Base-by-base conservation (phyloP, 352 stramenopile species). In the Blastocystis sp. region DNA sequence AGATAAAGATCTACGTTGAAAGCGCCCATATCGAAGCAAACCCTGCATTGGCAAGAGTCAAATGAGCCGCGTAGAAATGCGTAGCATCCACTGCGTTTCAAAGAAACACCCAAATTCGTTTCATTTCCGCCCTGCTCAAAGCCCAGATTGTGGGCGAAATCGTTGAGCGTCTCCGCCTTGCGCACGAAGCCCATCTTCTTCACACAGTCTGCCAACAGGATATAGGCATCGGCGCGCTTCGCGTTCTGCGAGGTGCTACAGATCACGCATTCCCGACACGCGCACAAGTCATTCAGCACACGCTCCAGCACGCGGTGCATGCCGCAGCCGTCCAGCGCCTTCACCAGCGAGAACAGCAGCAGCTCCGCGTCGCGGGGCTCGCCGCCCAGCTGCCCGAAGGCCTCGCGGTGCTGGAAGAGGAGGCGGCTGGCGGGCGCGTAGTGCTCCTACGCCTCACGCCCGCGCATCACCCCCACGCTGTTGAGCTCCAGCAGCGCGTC, bases 1-100 rank as follows among this genome's bases (percentile, higher is more conserved):
- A 91, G 64, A 59, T 68, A 89, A 21, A 90, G 64, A 87, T 89
- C 62, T 79, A n/a, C n/a, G 42, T n/a, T 38, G 14, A 7, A 71
- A 19, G 38, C 34, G 38, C 14, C 1, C 9, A n/a, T 7, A 7
- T 40, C 38, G 3, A 40, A 71, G 17, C 3, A 42, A n/a, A 71
- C 64, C 38, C 24, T 14, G 38, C 64, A 71, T 71, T 24, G 38
- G 64, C 17, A 68, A 71, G 28, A 40, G 40, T 7, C n/a, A 66
- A 40, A 40, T 17, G 40, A 17, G 28, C n/a, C 28, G 11, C 40
- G 4, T n/a, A 63, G n/a, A 40, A 66, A 66, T 66, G n/a, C 4
- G 7, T 66, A 7, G 4, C 10, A 14, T 69, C 34, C 62, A 28
- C 17, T 24, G 10, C 10, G 9, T 69, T 42, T 42, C 62, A 69